phyloP scores from a whole-genome alignment of 2,329 filamentous ascomycete species.

The Chaetothyriales sp. region DNA sequence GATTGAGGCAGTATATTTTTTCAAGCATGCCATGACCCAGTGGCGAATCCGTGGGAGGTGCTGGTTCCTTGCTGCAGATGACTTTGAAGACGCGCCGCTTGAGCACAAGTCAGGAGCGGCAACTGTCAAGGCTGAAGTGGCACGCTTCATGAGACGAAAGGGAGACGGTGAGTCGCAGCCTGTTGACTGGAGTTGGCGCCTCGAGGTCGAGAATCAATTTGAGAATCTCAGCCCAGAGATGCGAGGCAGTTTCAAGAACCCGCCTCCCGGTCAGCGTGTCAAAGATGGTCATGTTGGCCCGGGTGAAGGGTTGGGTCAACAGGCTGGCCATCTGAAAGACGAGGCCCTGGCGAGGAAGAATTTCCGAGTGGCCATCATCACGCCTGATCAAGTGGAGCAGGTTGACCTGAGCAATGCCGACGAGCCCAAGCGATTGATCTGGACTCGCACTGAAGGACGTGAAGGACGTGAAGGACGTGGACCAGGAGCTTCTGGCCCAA shows the following conservation, averaged over 20 bases:
- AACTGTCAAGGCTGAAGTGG: slow-evolving; percentile 48
- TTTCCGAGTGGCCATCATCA: slow-evolving; percentile 79
- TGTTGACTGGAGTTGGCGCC: slow-evolving; percentile 59
- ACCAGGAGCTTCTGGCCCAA: slow-evolving; percentile 23
- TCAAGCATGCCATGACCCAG: slow-evolving; percentile 55
- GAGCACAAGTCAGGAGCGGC: slow-evolving; percentile 40
- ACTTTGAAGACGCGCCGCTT: slow-evolving; percentile 36
- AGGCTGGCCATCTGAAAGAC: slow-evolving; percentile 59
- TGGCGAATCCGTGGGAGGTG: slow-evolving; percentile 72
- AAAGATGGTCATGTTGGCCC: slow-evolving; percentile 35
- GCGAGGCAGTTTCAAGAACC: slow-evolving; percentile 60
- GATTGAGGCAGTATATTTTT: slow-evolving; percentile 80
- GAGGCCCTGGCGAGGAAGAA: slow-evolving; percentile 51
- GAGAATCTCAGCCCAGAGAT: slow-evolving; percentile 73
- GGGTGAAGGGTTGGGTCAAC: slow-evolving; percentile 42
- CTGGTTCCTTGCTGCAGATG: slow-evolving; percentile 62
- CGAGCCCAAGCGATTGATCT: slow-evolving; percentile 51
- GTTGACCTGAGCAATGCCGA: slow-evolving; percentile 57
- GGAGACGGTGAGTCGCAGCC: slow-evolving; percentile 22
- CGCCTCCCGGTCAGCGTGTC: slow-evolving; percentile 53
- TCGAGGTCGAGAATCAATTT: slow-evolving; percentile 75
- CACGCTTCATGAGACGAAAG: slow-evolving; percentile 41
- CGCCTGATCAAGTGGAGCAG: slow-evolving; percentile 62
- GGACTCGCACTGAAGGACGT: slow-evolving; percentile 42
- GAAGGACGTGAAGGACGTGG: slow-evolving; percentile 28